Base-by-base conservation (phyloP, 352 stramenopile species). In the Pythium phragmiticola region DNA sequence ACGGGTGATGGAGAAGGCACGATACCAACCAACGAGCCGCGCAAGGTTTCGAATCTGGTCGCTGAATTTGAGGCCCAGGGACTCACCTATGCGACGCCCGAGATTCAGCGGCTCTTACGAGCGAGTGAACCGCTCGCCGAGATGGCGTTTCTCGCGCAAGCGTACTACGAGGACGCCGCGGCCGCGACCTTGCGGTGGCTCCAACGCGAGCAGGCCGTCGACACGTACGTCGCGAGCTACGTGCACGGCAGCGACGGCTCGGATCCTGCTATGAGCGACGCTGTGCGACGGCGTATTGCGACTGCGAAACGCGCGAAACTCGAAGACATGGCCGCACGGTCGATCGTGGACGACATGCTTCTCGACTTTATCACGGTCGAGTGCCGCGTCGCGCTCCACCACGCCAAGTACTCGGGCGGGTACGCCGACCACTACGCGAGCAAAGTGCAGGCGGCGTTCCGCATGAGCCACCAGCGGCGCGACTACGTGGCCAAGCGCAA, bases 351-450 rank as follows among this genome's bases (percentile, higher is more conserved):
- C 17, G 80, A 90, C 58, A 78, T 91, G 69, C 58, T 90, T 23
- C 2, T 60, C 0, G 75, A 88, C 19, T 68, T 89, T 21, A 78
- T 91, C 26, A 68, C 65, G 6, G 72, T 69, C 43, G 82, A 91
- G 57, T 81, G 77, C n/a, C 76, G 79, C 17, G 61, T 87, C 5
- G 77, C 77, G 21, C 64, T 89, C 21, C 73, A 86, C 21, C 45
- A 82, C 3, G 76, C 76, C 8, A 90, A 88, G 62, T 71, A 70
- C 30, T 89, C 77, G 1, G 81, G 79, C 7, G 77, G 77, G 1
- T 91, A 75, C 49, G 68, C 86, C 42, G 78, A 89, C 41, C 77
- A 80, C 48, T 90, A 83, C 28, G 84, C 84, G 14, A 88, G 76
- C 53, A 90, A 90, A 63, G 59, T 93, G 0, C 84, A 93, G 62